Evolutionary conservation across 192 early-diverging fungal species (phyloP).

Genomic region (Endogone sp.): DNA sequence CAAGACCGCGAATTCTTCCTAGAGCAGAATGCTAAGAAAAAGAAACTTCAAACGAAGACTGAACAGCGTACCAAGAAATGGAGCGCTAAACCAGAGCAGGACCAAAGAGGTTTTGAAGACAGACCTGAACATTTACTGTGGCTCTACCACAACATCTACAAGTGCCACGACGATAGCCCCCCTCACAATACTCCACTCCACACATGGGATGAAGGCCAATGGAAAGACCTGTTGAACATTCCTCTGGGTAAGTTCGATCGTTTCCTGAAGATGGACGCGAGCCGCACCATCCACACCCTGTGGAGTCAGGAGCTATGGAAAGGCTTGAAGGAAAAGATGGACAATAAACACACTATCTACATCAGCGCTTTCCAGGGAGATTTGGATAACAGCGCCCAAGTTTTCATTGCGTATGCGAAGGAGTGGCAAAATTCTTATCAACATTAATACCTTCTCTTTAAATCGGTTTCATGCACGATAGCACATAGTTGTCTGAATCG

Average conservation of each 20-base stretch:
- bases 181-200: background rate
- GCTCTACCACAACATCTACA: background rate
- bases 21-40: background rate
- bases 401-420: no score
- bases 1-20: background rate
- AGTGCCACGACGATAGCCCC: background rate
- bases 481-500: no score
- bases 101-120: background rate
- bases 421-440: no score
- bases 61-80: background rate
- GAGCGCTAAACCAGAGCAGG: background rate
- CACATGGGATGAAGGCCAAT: background rate
- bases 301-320: background rate
- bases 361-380: no score
- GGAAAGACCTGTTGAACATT: background rate
- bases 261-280: background rate
- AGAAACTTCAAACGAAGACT: background rate
- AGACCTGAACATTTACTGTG: background rate
- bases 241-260: background rate
- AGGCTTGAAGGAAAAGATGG: background rate
- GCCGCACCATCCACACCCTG: background rate
- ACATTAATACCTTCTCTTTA: no score
- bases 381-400: no score
- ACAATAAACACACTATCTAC: background rate
- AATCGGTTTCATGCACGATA: no score